Evolutionary conservation across 1,139 yeast species (phyloP).

Genomic region (Zygoascus meyerae): DNA sequence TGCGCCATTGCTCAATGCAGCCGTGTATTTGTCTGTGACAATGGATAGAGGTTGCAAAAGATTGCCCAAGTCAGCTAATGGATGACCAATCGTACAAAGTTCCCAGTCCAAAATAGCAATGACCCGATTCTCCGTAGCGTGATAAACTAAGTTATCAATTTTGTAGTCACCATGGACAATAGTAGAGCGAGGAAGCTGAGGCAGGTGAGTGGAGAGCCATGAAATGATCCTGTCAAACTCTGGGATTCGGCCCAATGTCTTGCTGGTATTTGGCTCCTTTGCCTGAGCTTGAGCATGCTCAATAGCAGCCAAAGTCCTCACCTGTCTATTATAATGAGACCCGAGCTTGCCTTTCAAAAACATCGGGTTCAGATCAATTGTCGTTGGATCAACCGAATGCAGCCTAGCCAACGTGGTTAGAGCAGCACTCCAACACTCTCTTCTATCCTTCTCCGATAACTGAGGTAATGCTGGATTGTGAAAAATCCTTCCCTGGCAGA

Average conservation of each 20-base stretch:
- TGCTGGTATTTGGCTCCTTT: conserved; percentile 26
- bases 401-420: conserved; percentile 48
- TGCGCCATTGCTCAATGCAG: conserved; percentile 8
- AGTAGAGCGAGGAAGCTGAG: conserved; percentile 40
- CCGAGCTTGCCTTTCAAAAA: conserved; percentile 34
- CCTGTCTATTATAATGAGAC: conserved; percentile 52
- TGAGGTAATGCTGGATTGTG: conserved; percentile 50
- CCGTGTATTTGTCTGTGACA: conserved; percentile 3
- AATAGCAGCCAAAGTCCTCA: conserved; percentile 45
- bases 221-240: conserved; percentile 40
- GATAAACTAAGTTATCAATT: conserved; percentile 56
- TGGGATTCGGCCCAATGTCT: conserved; percentile 48
- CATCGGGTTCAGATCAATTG: conserved; percentile 37
- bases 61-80: conserved; percentile 58
- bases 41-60: conserved; percentile 53
- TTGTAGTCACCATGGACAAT: conserved; percentile 67
- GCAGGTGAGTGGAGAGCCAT: conserved; percentile 47
- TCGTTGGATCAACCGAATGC: conserved; percentile 47
- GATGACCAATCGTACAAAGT: conserved; percentile 62
- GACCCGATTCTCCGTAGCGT: conserved; percentile 45
- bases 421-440: conserved; percentile 45
- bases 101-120: conserved; percentile 66
- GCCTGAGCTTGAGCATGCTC: conserved; percentile 44
- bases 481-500: conserved; percentile 53
- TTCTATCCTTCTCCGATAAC: conserved; percentile 26